These are phyloP conservation scores for Diplodia corticola DNA, from an alignment of 2,329 filamentous ascomycete species.

Conservation along the genomic window DNA sequence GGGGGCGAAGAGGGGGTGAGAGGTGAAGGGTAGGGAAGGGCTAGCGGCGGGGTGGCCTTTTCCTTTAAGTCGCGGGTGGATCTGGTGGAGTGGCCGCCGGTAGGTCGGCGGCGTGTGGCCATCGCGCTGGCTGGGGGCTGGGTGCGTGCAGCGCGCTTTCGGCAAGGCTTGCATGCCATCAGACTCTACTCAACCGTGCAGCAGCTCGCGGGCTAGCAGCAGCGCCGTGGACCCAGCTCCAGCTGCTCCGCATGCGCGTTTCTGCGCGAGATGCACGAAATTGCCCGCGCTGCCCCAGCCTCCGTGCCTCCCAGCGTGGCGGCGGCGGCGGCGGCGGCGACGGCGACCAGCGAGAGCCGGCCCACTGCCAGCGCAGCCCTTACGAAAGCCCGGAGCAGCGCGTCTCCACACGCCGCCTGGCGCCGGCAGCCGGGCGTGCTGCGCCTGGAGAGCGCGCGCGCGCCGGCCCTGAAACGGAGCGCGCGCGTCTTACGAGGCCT, in stretches of 20 bases:
- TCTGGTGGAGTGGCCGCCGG: conserved; percentile 22
- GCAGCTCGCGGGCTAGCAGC: conserved; percentile 16
- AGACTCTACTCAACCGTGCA: conserved; percentile 22
- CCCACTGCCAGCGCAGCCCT: conserved; percentile 16
- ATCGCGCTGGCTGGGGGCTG: conserved; percentile 19
- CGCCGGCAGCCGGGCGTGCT: not conserved
- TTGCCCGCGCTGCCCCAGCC: not conserved
- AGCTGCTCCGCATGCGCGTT: conserved; percentile 20
- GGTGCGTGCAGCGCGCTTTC: conserved; percentile 23
- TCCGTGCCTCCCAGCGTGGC: not conserved
- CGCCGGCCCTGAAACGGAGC: conserved; percentile 21
- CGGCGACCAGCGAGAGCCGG: not conserved
- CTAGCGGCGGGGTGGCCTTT: conserved; percentile 39
- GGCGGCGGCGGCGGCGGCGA: conserved; percentile 5
- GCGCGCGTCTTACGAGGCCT: conserved; percentile 18
- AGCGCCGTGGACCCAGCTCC: not conserved
- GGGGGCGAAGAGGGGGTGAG: conserved; percentile 45
- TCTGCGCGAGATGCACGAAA: conserved; percentile 12
- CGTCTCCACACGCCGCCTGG: conserved; percentile 9
- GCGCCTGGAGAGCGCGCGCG: conserved; percentile 13
- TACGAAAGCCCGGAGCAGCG: conserved; percentile 10
- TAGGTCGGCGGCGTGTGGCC: conserved; percentile 17
- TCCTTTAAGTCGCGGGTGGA: conserved; percentile 24
- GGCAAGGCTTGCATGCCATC: conserved; percentile 24
- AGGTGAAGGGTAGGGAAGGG: conserved; percentile 43